A percentile compares a stretch with the other conserved stretches of the same genome.
These are phyloP conservation scores for Nevesoporus exiguus DNA, from an alignment of 768 basidiomycete species.

Conservation along the genomic window DNA sequence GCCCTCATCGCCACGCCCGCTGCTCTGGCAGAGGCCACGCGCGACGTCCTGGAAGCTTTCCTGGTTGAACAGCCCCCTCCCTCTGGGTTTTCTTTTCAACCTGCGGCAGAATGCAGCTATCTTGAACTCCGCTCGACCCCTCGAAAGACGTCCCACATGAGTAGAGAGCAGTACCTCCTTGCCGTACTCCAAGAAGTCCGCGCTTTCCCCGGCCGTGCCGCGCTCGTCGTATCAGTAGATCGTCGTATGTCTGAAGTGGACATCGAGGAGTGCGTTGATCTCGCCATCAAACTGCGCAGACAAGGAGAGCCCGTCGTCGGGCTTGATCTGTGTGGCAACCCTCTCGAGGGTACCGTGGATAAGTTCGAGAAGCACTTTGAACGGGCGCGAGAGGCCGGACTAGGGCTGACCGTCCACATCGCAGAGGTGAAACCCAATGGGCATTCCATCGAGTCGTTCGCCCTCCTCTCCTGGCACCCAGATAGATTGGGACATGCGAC, in stretches of 20 bases:
- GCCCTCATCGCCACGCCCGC: conserved; percentile 62
- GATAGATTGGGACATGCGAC: conserved; percentile 79
- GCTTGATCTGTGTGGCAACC: conserved; percentile 80
- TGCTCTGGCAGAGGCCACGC: conserved; percentile 52
- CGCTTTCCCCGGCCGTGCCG: conserved; percentile 50
- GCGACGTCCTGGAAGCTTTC: conserved; percentile 64
- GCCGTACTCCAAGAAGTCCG: conserved; percentile 66
- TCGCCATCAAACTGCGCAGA: conserved; percentile 52
- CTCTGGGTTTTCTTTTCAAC: conserved; percentile 27
- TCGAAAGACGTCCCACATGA: conserved; percentile 55
- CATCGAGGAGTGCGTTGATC: conserved; percentile 51
- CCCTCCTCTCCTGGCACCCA: conserved; percentile 59
- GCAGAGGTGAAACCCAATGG: conserved; percentile 69
- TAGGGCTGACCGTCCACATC: conserved; percentile 78
- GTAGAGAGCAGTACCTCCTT: conserved; percentile 55
- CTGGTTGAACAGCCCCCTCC: conserved; percentile 34
- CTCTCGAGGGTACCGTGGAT: conserved; percentile 54
- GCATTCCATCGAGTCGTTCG: conserved; percentile 56
- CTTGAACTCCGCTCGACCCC: conserved; percentile 86
- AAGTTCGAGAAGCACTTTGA: conserved; percentile 49
- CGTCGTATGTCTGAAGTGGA: conserved; percentile 55
- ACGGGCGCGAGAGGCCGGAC: conserved; percentile 53
- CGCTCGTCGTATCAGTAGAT: conserved; percentile 75
- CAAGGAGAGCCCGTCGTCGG: conserved; percentile 68
- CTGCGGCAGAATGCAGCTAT: conserved; percentile 58